Evolutionary conservation across 2,329 filamentous ascomycete species (phyloP), one percentile per base, ranked within the genome.

Genomic region (Chaetomiaceae sp.): DNA sequence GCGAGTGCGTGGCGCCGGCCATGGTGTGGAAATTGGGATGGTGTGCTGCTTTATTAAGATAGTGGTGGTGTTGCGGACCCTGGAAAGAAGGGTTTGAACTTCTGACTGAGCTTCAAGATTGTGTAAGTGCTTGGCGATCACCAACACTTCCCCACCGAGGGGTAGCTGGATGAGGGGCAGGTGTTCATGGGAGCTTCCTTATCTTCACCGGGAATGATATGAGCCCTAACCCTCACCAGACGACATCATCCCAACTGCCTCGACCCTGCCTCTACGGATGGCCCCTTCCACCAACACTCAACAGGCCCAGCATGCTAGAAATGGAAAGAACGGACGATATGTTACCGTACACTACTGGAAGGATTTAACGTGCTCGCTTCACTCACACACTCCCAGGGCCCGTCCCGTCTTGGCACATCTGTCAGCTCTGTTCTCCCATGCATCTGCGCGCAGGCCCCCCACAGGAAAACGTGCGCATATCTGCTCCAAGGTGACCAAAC

Each of bases 1-100:
- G 56, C 24, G 62, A 60, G 50, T 64, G 62, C 29, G 46, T 51
- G 29, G 12, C 35, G 11, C 38, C 38, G 20, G 46, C 27, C 47
- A 49, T 49, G 19, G 38, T 24, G 38, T 39, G 26, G 12, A 5
- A 24, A 24, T 24, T 24, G 22, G n/a, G 6, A 6, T 26, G 36
- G n/a, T n/a, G 33, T 18, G 4, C 7, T 18, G 6, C 15, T 35
- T n/a, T n/a, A n/a, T n/a, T n/a, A n/a, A n/a, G n/a, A n/a, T n/a
- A n/a, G n/a, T 14, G 14, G 29, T n/a, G 14, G 12, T 32, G 14
- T 3, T 7, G 12, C 3, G 3, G 29, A 32, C 3, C 3, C 7
- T 9, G 10, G 9, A 29, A 29, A 29, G 27, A 11, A 29, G 24
- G 24, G 27, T 14, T 29, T 29, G 10, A 9, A 29, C 4, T 29